phyloP scores from a whole-genome alignment of 2,329 filamentous ascomycete species.

The Calonectria naviculata region DNA sequence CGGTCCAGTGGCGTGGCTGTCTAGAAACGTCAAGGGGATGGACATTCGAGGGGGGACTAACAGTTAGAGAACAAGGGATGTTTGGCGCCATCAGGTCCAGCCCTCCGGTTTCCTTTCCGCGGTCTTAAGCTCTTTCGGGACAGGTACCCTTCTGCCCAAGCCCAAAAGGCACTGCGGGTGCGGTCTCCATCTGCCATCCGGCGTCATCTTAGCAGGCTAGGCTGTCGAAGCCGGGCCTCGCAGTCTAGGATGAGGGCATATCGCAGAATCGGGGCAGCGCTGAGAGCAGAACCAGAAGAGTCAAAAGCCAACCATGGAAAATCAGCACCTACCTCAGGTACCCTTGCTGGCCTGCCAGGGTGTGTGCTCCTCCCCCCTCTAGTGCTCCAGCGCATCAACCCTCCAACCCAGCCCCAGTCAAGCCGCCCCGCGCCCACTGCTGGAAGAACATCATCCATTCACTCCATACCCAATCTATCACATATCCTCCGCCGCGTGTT shows the following conservation, averaged over 20 bases:
- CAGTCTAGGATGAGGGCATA: background rate
- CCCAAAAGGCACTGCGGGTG: slow-evolving; percentile 4
- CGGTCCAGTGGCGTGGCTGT: slow-evolving; percentile 11
- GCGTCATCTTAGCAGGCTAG: slow-evolving; percentile 17
- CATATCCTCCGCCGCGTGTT: slow-evolving; percentile 5
- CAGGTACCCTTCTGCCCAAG: slow-evolving; percentile 22
- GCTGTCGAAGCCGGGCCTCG: background rate
- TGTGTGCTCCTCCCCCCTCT: slow-evolving; percentile 33
- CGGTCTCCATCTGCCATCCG: slow-evolving; percentile 18
- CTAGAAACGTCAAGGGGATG: slow-evolving; percentile 16
- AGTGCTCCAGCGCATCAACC: slow-evolving; percentile 4
- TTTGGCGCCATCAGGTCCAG: slow-evolving; percentile 25
- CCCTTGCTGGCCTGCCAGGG: slow-evolving; percentile 3
- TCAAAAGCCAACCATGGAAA: background rate
- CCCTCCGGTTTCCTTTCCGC: slow-evolving; percentile 32
- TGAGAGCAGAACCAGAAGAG: background rate
- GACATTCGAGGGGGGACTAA: slow-evolving; percentile 21
- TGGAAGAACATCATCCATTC: slow-evolving; percentile 42
- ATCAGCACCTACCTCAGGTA: slow-evolving; percentile 1
- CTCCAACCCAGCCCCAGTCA: slow-evolving; percentile 27
- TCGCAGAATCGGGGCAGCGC: background rate
- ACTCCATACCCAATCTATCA: slow-evolving; percentile 17
- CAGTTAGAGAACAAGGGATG: slow-evolving; percentile 24
- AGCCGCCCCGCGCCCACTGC: slow-evolving; percentile 36
- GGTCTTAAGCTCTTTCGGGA: slow-evolving; percentile 34